These are phyloP conservation scores for Oldenlandia corymbosa DNA, from an alignment of 257 asterid genomes.

Conservation along the genomic window DNA sequence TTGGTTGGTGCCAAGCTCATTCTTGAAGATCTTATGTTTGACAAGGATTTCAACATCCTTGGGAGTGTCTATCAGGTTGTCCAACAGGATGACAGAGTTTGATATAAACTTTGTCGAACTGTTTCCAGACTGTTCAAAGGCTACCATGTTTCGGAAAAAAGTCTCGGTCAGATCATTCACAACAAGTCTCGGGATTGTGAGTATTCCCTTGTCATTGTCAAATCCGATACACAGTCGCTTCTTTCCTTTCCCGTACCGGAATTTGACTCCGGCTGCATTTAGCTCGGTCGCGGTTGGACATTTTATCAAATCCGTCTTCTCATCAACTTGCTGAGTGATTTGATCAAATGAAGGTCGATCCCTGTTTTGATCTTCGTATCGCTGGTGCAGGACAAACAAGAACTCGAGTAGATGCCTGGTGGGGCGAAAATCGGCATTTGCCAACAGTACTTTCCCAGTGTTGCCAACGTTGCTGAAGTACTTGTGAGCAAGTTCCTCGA, in stretches of 20 bases:
- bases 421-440: background rate
- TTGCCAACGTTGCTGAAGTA: slow-evolving; percentile 26
- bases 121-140: slow-evolving; percentile 26
- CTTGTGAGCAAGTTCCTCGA: slow-evolving; percentile 23
- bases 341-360: too few species aligned
- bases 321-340: background rate
- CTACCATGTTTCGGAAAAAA: slow-evolving; percentile 24
- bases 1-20: slow-evolving; percentile 13
- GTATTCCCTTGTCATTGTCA: slow-evolving; percentile 9
- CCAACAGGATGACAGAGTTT: slow-evolving; percentile 28
- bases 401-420: slow-evolving; percentile 29
- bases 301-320: slow-evolving; percentile 13
- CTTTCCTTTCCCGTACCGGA: background rate
- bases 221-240: slow-evolving; percentile 15
- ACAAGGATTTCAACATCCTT: slow-evolving; percentile 25
- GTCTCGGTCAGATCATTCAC: slow-evolving; percentile 23
- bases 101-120: slow-evolving; percentile 12
- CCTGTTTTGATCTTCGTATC: background rate
- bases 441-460: slow-evolving; percentile 12
- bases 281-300: slow-evolving; percentile 28
- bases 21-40: slow-evolving; percentile 5
- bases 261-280: slow-evolving; percentile 24
- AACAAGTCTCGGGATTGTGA: slow-evolving; percentile 16
- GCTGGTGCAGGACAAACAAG: slow-evolving; percentile 15
- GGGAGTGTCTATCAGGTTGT: slow-evolving; percentile 25